Evolutionary conservation across 768 basidiomycete genomes (phyloP).

Genomic region (Collybiopsis confluens): DNA sequence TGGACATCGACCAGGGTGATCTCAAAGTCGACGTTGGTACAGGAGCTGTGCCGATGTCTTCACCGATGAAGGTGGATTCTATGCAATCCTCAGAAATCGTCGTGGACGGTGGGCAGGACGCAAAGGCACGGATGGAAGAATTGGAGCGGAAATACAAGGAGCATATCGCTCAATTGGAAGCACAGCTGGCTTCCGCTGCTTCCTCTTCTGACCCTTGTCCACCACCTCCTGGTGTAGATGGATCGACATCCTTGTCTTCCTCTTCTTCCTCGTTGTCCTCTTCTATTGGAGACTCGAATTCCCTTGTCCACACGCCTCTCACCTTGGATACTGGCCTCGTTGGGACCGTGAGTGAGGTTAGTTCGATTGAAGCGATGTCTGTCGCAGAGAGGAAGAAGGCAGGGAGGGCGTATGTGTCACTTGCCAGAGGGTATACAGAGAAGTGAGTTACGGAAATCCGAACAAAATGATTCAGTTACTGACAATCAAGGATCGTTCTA

Average conservation of each 20-base stretch:
- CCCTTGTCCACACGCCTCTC: neutral
- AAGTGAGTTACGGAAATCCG: conserved; percentile 47
- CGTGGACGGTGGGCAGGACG: neutral
- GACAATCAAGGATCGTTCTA: conserved; percentile 22
- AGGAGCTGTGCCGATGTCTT: neutral
- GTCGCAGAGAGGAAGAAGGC: conserved; percentile 78
- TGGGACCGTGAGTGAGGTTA: neutral
- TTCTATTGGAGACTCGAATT: neutral
- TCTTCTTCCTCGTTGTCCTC: neutral
- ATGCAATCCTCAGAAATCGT: neutral
- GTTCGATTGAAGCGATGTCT: conserved; percentile 35
- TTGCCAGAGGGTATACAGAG: conserved; percentile 77
- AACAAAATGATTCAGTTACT: neutral
- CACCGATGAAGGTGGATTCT: neutral
- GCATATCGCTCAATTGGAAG: conserved; percentile 3
- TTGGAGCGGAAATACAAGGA: neutral
- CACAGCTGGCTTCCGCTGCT: neutral
- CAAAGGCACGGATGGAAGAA: neutral
- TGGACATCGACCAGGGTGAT: neutral
- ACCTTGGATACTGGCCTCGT: neutral
- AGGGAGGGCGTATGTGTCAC: conserved; percentile 78
- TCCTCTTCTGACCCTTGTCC: neutral
- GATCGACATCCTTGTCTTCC: neutral
- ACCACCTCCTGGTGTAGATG: neutral
- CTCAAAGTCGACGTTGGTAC: neutral